Base-by-base conservation (phyloP, 352 stramenopile species). In the Elongisporangium prolatum region DNA sequence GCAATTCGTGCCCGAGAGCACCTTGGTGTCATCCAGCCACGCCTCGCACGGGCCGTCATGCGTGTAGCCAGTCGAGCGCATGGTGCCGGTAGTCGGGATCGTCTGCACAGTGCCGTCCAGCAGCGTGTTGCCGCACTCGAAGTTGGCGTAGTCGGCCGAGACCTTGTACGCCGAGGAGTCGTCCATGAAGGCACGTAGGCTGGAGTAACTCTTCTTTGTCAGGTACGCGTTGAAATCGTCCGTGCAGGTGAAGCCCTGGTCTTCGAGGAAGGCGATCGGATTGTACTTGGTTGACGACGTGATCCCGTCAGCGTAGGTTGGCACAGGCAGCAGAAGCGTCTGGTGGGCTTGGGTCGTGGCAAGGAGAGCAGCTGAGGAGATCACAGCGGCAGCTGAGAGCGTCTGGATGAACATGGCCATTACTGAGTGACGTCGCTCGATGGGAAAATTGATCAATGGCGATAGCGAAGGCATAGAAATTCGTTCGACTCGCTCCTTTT, bases 1-100 rank as follows among this genome's bases (percentile, higher is more conserved):
- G 64, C 77, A 86, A 49, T 84, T 84, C 56, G 67, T 65, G 52
- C 72, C 72, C 14, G 69, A 50, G 22, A 64, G 28, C 48, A 77
- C 68, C 51, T 63, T 68, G n/a, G 58, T 71, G 59, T 84, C 60
- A 64, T 77, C 66, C 49, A 86, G 60, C 77, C 77, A 86, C 59
- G 83, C 65, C 58, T 86, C 77, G 52, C 77, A 86, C 24, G 77
- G 77, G 10, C 77, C 77, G 48, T 84, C 75, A 24, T 81, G 71
- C 44, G 75, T 83, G 62, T 86, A 86, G 49, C 75, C 75, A 18
- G 73, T 81, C 17, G 66, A 74, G 60, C 68, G 61, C 54, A 83
- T 71, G 48, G 64, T 69, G 61, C 55, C 53, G 61, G 73, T 81
- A 44, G 52, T 77, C 50, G 75, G 75, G 56, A 85, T 77, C 10